Evolutionary conservation across 257 asterid genomes (phyloP).

Genomic region (Pogostemon cablin): DNA sequence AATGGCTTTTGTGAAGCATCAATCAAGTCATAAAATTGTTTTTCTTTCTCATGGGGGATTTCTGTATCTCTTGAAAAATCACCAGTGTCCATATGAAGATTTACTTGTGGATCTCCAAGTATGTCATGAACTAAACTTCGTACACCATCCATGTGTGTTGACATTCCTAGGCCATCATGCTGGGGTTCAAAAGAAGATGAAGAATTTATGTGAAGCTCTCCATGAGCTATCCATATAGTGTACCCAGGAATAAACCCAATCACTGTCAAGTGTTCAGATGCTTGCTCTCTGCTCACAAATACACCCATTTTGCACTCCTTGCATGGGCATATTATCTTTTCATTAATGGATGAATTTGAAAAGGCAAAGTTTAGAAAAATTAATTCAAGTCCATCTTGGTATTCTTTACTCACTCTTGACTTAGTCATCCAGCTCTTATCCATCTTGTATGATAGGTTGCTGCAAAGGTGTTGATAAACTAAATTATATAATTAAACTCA

Average conservation of each 20-base stretch:
- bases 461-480: background rate
- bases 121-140: background rate
- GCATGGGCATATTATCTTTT: background rate
- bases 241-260: background rate
- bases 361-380: background rate
- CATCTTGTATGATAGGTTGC: background rate
- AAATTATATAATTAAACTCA: background rate
- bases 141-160: background rate
- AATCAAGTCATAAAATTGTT: background rate
- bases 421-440: slow-evolving; percentile 10
- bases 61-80: background rate
- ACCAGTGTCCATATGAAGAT: background rate
- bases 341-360: background rate
- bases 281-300: background rate
- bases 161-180: background rate
- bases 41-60: background rate
- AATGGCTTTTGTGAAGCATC: background rate
- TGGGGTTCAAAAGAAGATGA: background rate
- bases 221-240: slow-evolving; percentile 17
- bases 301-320: background rate
- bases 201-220: background rate
- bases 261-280: background rate
- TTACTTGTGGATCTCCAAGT: background rate
- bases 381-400: background rate
- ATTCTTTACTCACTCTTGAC: slow-evolving; percentile 5